A percentile compares a stretch with the other conserved stretches of the same genome.
Conservation (phyloP, 2,329 filamentous ascomycete genomes). For the Curvularia sp. region DNA sequence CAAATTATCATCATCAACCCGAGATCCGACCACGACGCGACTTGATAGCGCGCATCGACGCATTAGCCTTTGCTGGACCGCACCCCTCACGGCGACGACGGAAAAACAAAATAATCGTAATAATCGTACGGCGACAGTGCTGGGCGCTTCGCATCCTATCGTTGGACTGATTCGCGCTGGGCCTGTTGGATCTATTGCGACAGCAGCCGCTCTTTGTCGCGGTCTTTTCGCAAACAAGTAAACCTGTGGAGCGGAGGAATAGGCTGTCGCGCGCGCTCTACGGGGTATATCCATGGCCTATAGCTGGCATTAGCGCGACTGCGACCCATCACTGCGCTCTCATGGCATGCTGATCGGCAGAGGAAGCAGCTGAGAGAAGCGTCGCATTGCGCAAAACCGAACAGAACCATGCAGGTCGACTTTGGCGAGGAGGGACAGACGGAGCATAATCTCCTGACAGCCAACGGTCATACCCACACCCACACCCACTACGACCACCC, state of each 20-base stretch:
- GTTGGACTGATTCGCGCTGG: slow-evolving; percentile 29
- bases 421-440: slow-evolving; percentile 44
- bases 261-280: slow-evolving; percentile 20
- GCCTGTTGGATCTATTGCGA: slow-evolving; percentile 22
- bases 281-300: slow-evolving; percentile 26
- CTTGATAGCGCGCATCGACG: slow-evolving; percentile 21
- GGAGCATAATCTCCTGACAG: slow-evolving; percentile 42
- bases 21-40: slow-evolving; percentile 24
- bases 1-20: slow-evolving; percentile 36
- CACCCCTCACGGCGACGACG: background rate
- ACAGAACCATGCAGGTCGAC: slow-evolving; percentile 51
- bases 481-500: slow-evolving; percentile 45
- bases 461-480: slow-evolving; percentile 40
- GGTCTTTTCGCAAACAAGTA: background rate
- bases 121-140: slow-evolving; percentile 27
- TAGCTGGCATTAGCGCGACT: slow-evolving; percentile 31
- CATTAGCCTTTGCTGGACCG: slow-evolving; percentile 9
- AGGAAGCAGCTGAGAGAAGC: slow-evolving; percentile 32
- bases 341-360: slow-evolving; percentile 44
- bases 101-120: background rate
- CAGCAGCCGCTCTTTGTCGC: slow-evolving; percentile 16
- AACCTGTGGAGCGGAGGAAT: background rate
- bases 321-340: slow-evolving; percentile 29
- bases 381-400: slow-evolving; percentile 38
- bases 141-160: slow-evolving; percentile 41